Percentiles rank a stretch among this genome's conserved stretches.
Conservation (phyloP, 1,139 yeast species). For the Schwanniomyces etchellsii region DNA sequence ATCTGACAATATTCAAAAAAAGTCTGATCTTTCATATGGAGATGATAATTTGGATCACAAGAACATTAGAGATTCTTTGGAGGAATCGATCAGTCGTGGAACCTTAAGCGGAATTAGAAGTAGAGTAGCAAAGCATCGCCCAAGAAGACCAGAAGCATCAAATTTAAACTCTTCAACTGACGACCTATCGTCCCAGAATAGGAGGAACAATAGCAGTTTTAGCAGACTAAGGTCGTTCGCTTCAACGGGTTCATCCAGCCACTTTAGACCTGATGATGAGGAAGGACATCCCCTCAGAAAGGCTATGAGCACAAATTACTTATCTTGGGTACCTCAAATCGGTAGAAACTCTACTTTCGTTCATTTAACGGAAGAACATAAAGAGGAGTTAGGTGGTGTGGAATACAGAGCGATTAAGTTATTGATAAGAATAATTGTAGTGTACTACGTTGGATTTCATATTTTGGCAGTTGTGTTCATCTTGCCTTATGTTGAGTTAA, state of each 20-base stretch:
- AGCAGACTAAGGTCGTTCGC: slow-evolving; percentile 4
- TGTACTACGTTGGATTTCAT: slow-evolving; percentile 74
- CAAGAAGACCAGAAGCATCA: background rate
- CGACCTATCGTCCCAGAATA: slow-evolving; percentile 5
- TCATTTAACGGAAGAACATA: slow-evolving; percentile 73
- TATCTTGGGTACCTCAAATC: slow-evolving; percentile 88
- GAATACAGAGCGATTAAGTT: slow-evolving; percentile 87
- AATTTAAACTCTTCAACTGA: slow-evolving; percentile 5
- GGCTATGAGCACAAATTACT: slow-evolving; percentile 52
- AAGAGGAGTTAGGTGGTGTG: slow-evolving; percentile 94
- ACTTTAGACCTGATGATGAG: background rate
- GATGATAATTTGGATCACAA: no score
- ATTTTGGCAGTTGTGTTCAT: slow-evolving; percentile 52
- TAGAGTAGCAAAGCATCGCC: background rate
- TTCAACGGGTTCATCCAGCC: slow-evolving; percentile 1
- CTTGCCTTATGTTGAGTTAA: slow-evolving; percentile 59
- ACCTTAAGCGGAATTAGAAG: background rate
- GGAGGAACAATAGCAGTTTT: slow-evolving; percentile 7
- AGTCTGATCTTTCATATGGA: no score
- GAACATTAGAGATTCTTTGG: background rate
- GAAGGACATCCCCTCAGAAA: slow-evolving; percentile 4
- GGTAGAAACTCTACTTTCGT: slow-evolving; percentile 96
- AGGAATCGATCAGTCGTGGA: background rate
- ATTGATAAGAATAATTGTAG: slow-evolving; percentile 57
- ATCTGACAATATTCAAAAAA: no score